Percentiles rank a stretch among this genome's conserved stretches.
phyloP scores from a whole-genome alignment of 1,284 basidiomycete genomes.

The Ustilago curta region DNA sequence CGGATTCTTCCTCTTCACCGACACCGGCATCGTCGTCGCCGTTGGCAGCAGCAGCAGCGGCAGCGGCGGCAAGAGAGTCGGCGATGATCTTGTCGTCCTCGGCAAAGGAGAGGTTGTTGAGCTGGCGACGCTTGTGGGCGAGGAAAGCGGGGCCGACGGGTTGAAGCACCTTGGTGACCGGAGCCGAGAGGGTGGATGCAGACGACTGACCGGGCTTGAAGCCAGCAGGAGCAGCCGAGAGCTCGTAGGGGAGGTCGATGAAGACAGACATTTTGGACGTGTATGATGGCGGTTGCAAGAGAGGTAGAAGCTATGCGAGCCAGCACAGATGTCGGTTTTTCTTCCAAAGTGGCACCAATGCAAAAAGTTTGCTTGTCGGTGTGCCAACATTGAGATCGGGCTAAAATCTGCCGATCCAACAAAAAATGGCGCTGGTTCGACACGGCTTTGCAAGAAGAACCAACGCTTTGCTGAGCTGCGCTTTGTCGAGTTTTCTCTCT shows the following conservation, averaged over 20 bases:
- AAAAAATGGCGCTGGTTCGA: not conserved
- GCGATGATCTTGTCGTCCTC: slow-evolving; percentile 63
- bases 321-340: not conserved
- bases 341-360: slow-evolving; percentile 40
- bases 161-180: slow-evolving; percentile 50
- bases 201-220: slow-evolving; percentile 61
- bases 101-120: slow-evolving; percentile 62
- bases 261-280: slow-evolving; percentile 63
- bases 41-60: slow-evolving; percentile 75
- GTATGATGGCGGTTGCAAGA: slow-evolving; percentile 5
- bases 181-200: slow-evolving; percentile 54
- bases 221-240: slow-evolving; percentile 60
- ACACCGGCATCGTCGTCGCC: slow-evolving; percentile 85
- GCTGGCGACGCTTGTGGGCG: slow-evolving; percentile 61
- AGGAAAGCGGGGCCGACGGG: slow-evolving; percentile 66
- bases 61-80: slow-evolving; percentile 62
- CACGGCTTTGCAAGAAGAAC: not conserved
- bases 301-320: too few relatives aligned
- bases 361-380: slow-evolving; percentile 3
- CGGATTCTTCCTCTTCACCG: slow-evolving; percentile 87
- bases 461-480: not conserved
- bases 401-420: not conserved
- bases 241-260: slow-evolving; percentile 61
- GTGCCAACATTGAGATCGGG: not conserved
- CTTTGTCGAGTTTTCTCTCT: not conserved